A percentile compares a stretch with the other conserved stretches of the same genome.
These are phyloP conservation scores for Sonneratia caseolaris DNA, from an alignment of 345 rosid species.

Conservation along the genomic window DNA sequence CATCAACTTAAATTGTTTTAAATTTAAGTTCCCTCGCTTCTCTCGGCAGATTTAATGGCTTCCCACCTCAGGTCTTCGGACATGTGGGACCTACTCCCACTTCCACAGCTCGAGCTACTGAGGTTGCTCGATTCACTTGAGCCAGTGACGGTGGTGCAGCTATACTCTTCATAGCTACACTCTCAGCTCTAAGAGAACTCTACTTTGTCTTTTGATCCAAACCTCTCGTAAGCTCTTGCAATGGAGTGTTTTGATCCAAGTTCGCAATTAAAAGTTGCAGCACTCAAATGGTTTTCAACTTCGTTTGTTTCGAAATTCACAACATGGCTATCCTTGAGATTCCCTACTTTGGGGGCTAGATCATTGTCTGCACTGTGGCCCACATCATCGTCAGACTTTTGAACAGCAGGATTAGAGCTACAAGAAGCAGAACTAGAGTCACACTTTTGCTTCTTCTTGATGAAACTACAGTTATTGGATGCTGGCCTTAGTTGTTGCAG, in stretches of 20 bases:
- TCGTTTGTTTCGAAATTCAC: conserved; percentile 24
- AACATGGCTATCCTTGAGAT: conserved; percentile 15
- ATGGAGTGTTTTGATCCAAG: conserved; percentile 20
- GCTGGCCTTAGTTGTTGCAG: conserved; percentile 37
- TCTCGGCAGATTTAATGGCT: conserved; percentile 45
- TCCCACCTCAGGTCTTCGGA: conserved; percentile 70
- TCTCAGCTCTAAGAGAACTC: conserved; percentile 72
- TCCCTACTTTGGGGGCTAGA: conserved; percentile 24
- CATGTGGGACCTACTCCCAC: conserved; percentile 67
- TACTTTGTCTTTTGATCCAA: conserved; percentile 48
- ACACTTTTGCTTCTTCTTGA: conserved; percentile 39
- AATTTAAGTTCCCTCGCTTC: conserved; percentile 46
- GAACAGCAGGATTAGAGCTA: conserved; percentile 17
- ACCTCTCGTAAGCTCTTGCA: conserved; percentile 35
- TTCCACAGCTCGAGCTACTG: conserved; percentile 35
- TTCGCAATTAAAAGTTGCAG: conserved; percentile 24
- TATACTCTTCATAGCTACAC: conserved; percentile 68
- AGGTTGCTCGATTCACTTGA: conserved; percentile 50
- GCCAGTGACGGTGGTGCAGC: conserved; percentile 53
- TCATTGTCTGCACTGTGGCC: conserved; percentile 16
- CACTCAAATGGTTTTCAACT: conserved; percentile 22
- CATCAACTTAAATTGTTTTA: conserved; percentile 56
- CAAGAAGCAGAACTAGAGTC: conserved; percentile 22
- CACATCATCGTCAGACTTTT: background rate
- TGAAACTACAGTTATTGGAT: conserved; percentile 40